Evolutionary conservation across 257 asterid species (phyloP).

Genomic region (Rehmannia glutinosa): DNA sequence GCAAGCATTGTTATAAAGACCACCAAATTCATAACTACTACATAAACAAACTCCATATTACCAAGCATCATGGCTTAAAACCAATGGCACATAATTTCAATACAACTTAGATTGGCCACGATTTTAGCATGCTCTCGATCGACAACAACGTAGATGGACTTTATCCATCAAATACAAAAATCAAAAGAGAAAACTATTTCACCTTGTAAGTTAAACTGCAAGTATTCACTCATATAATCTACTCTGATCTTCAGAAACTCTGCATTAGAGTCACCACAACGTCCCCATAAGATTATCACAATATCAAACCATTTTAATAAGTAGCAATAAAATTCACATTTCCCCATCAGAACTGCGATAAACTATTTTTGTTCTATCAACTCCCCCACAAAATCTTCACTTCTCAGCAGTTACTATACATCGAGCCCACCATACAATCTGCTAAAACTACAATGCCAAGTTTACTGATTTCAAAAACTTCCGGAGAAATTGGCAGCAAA

Average conservation of each 20-base stretch:
- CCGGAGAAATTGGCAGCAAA: too few relatives aligned
- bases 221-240: not conserved
- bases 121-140: not conserved
- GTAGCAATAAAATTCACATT: not conserved
- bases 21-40: not conserved
- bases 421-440: not conserved
- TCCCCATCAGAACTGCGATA: not conserved
- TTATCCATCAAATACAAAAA: too few relatives aligned
- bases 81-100: not conserved
- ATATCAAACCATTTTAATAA: not conserved
- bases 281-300: not conserved
- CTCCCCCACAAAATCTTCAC: not conserved
- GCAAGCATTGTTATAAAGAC: not conserved
- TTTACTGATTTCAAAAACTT: not conserved
- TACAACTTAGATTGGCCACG: not conserved
- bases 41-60: not conserved
- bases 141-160: not conserved
- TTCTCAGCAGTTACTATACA: too few relatives aligned
- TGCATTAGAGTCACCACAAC: not conserved
- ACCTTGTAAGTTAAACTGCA: slow-evolving; percentile 6
- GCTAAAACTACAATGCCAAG: not conserved
- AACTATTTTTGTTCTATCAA: not conserved
- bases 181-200: not conserved
- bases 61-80: not conserved
- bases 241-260: not conserved